Conservation (phyloP, 2,329 filamentous ascomycete genomes). For the Teratosphaeria zuluensis region DNA sequence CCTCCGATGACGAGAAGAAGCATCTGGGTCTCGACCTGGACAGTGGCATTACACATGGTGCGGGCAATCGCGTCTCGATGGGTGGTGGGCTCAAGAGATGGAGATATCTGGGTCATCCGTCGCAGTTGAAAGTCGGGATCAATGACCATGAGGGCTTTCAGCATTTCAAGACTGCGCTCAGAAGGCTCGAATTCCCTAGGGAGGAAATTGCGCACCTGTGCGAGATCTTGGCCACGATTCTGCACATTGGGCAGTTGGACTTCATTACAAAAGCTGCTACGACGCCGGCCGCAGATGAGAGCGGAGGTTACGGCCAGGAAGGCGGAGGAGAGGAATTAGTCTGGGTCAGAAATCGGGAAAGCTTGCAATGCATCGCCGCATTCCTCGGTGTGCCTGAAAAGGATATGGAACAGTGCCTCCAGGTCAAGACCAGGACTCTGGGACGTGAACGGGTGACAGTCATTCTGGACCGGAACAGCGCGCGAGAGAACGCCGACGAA, state of each 20-base stretch:
- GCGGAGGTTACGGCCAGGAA: constrained; percentile 91
- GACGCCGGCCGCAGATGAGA: constrained; percentile 72
- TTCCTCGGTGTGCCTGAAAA: constrained; percentile 78
- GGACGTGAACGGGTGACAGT: constrained; percentile 96
- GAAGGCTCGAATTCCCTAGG: constrained; percentile 87
- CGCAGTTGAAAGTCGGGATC: constrained; percentile 92
- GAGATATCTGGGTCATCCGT: constrained; percentile 93
- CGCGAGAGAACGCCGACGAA: constrained; percentile 85
- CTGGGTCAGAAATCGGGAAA: constrained; percentile 86
- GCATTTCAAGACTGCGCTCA: constrained; percentile 89
- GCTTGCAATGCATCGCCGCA: constrained; percentile 75
- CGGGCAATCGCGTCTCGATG: constrained; percentile 45
- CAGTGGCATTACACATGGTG: constrained; percentile 41
- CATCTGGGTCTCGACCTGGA: constrained; percentile 60
- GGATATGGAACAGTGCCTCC: constrained; percentile 78
- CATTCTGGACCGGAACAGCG: constrained; percentile 88
- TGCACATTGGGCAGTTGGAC: constrained; percentile 96
- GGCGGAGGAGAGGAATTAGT: constrained; percentile 73
- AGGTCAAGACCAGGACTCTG: constrained; percentile 94
- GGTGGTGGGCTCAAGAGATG: constrained; percentile 64
- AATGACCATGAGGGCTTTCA: constrained; percentile 94
- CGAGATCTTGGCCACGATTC: constrained; percentile 81
- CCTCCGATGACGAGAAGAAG: constrained; percentile 77
- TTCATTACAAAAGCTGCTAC: constrained; percentile 78
- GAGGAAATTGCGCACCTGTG: constrained; percentile 95